Percentiles rank a stretch among this genome's conserved stretches.
Evolutionary conservation across 257 asterid genomes (phyloP).

Genomic region (Thymus quinquecostatus): DNA sequence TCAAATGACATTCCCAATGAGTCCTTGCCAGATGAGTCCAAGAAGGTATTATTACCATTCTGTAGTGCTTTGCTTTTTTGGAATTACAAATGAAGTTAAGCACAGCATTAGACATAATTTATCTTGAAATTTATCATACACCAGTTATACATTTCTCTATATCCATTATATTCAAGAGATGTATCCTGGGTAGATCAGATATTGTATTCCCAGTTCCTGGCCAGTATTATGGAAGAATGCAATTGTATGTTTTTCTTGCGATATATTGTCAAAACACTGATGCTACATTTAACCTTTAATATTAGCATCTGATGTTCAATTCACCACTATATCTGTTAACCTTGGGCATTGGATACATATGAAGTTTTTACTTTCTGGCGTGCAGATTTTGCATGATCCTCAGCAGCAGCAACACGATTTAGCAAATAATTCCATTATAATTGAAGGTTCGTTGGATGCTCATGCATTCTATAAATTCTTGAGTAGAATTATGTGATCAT

Average conservation of each 20-base stretch:
- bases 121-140: neutral
- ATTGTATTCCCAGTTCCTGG: neutral
- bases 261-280: slow-evolving; percentile 4
- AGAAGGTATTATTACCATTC: slow-evolving; percentile 51
- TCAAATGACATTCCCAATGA: slow-evolving; percentile 39
- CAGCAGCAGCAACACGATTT: slow-evolving; percentile 42
- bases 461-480: slow-evolving; percentile 5
- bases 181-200: neutral
- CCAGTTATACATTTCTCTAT: neutral
- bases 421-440: slow-evolving; percentile 36
- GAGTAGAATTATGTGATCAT: slow-evolving; percentile 3
- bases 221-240: neutral
- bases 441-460: slow-evolving; percentile 59
- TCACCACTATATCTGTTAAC: neutral
- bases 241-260: neutral
- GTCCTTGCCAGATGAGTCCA: slow-evolving; percentile 37
- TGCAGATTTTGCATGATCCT: slow-evolving; percentile 54
- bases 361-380: slow-evolving; percentile 24
- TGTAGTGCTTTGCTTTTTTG: slow-evolving; percentile 16
- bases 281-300: neutral
- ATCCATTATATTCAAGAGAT: neutral
- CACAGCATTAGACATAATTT: neutral
- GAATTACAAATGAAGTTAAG: slow-evolving; percentile 7
- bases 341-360: neutral
- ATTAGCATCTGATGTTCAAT: neutral